These are phyloP conservation scores for Hypsizygus marmoreus DNA, from an alignment of 768 basidiomycete genomes.

Conservation along the genomic window DNA sequence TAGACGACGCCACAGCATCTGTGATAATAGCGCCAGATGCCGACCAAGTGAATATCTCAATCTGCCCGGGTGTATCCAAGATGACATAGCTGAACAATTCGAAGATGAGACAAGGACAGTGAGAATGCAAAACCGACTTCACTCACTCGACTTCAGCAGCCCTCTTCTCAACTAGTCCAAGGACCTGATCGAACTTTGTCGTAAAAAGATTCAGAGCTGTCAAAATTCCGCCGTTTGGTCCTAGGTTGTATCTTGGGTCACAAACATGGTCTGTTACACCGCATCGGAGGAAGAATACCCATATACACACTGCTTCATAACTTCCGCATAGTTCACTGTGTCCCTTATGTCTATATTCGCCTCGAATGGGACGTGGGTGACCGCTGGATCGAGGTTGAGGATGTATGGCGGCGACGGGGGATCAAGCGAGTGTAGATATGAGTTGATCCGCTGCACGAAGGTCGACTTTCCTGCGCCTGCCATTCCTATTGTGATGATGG, in stretches of 20 bases:
- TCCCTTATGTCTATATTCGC: constrained; percentile 98
- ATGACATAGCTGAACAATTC: constrained; percentile 74
- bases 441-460: constrained; percentile 93
- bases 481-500: constrained; percentile 94
- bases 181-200: constrained; percentile 97
- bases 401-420: constrained; percentile 84
- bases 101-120: neutral
- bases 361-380: constrained; percentile 87
- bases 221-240: constrained; percentile 96
- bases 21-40: constrained; percentile 99
- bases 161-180: constrained; percentile 88
- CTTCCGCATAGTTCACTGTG: constrained; percentile 95
- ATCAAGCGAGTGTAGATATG: constrained; percentile 75
- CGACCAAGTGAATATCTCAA: constrained; percentile 99
- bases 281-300: constrained; percentile 23
- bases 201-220: constrained; percentile 98
- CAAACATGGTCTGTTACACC: constrained; percentile 19
- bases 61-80: constrained; percentile 97
- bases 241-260: constrained; percentile 85
- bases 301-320: constrained; percentile 95
- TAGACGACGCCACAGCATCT: constrained; percentile 89
- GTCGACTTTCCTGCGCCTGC: constrained; percentile 98
- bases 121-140: neutral
- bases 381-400: constrained; percentile 97
- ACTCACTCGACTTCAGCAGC: constrained; percentile 86